Evolutionary conservation across 345 rosid genomes (phyloP).

Genomic region (Tarenaya hassleriana): DNA sequence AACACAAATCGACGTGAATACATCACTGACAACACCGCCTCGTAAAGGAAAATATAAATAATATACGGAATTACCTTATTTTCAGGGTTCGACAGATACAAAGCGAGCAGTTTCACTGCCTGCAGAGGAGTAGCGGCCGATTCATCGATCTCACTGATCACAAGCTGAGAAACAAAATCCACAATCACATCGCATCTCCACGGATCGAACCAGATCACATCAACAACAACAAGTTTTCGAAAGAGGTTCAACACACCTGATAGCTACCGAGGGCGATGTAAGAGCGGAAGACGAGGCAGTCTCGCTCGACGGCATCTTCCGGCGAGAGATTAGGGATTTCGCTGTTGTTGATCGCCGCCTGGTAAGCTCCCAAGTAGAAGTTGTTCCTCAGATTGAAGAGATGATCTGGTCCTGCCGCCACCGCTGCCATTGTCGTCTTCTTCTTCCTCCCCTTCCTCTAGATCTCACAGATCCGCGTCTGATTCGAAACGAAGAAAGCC

Average conservation of each 20-base stretch:
- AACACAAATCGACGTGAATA: not conserved
- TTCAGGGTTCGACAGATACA: slow-evolving; percentile 61
- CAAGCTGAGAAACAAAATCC: slow-evolving; percentile 44
- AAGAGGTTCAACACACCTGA: slow-evolving; percentile 35
- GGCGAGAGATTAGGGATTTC: slow-evolving; percentile 64
- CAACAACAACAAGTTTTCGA: not conserved
- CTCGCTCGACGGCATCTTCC: slow-evolving; percentile 79
- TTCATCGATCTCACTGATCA: slow-evolving; percentile 83
- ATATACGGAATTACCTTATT: slow-evolving; percentile 50
- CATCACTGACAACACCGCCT: slow-evolving; percentile 2
- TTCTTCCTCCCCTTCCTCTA: slow-evolving; percentile 23
- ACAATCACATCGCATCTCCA: not conserved
- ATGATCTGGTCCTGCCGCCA: slow-evolving; percentile 71
- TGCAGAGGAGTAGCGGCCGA: slow-evolving; percentile 87
- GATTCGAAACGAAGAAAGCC: slow-evolving; percentile 25
- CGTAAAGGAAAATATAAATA: not conserved
- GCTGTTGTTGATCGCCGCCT: slow-evolving; percentile 90
- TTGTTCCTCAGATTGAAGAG: slow-evolving; percentile 73
- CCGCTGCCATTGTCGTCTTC: slow-evolving; percentile 37
- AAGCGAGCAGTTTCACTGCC: slow-evolving; percentile 86
- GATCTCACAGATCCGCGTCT: slow-evolving; percentile 34
- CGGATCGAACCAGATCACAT: slow-evolving; percentile 3
- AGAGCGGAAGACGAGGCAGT: slow-evolving; percentile 79
- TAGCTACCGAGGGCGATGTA: slow-evolving; percentile 92
- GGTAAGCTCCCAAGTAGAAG: slow-evolving; percentile 83